Evolutionary conservation across 2,329 filamentous ascomycete genomes (phyloP).

Genomic region (Zymoseptoria pseudotritici): DNA sequence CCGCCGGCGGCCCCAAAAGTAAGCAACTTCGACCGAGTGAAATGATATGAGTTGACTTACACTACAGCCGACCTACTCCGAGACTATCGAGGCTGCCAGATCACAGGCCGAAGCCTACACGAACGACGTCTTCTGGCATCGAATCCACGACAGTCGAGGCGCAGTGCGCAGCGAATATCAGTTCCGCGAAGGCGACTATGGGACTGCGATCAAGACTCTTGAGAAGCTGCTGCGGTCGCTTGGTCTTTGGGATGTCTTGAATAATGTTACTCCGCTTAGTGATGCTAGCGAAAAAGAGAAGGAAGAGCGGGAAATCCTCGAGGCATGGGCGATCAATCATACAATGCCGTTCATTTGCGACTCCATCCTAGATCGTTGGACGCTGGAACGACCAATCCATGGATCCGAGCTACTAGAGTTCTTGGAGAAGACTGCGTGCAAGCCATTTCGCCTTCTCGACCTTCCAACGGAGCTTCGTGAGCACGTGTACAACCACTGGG

Average conservation of each 20-base stretch:
- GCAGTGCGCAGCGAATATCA: not conserved
- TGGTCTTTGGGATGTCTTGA: not conserved
- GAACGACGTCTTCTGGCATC: not conserved
- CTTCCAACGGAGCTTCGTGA: conserved; percentile 3
- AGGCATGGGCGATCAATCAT: not conserved
- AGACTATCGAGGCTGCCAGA: not conserved
- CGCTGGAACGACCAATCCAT: not conserved
- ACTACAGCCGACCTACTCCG: not conserved
- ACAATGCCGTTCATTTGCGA: not conserved
- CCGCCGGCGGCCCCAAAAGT: not conserved
- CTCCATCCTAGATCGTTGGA: not conserved
- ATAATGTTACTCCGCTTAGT: not conserved
- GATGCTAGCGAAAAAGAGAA: not conserved
- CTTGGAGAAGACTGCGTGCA: not conserved
- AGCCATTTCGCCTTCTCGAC: conserved; percentile 4
- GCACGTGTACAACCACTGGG: not conserved
- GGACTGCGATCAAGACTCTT: not conserved
- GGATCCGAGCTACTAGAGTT: not conserved
- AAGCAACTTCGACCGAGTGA: not conserved
- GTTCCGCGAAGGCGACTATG: conserved; percentile 2
- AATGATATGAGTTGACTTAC: not conserved
- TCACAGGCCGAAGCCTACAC: not conserved
- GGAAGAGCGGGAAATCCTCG: not conserved
- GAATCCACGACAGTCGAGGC: too few species aligned
- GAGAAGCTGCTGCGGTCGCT: not conserved